Evolutionary conservation across 2,329 filamentous ascomycete species (phyloP), one percentile per base, ranked within the genome.

Genomic region (Ilyonectria robusta): DNA sequence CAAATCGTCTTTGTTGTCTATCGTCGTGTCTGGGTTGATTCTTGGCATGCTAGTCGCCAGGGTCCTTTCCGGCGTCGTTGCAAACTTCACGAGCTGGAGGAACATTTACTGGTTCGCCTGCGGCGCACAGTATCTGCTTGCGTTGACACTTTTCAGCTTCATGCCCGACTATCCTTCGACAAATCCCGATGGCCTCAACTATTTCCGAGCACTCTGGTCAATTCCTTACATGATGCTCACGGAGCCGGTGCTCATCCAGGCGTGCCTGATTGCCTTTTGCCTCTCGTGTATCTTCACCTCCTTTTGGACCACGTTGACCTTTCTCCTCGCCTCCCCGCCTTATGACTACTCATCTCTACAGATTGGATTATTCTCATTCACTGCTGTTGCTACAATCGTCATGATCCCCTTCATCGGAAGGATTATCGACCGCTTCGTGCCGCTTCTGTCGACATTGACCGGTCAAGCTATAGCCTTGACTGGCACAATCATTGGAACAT

Each of bases 161-260:
- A 92, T 96, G 91, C 93, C 93, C 0, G 92, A 95, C 77, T 96
- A 96, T 71, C 94, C 93, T 0, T 86, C 88, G 2, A 92, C 92
- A 4, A 95, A 94, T 75, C 89, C 89, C 0, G 81, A 83, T 1
- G 88, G 89, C 0, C 79, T 92, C 15, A 88, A 88, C 66, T 95
- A 95, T 77, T 86, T 89, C 68, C 81, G 83, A 1, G 89, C 93
- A 69, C 83, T 95, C 3, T 86, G 84, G 78, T 88, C 86, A 33
- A 94, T 95, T 26, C 75, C 89, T 2, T 79, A 85, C 29, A 88
- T 95, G 79, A 81, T 93, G 47, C 80, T 88, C 54, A 87, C 85
- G 4, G 86, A 94, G 54, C 92, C 93, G 0, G 81, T 93, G 1
- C 85, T 96, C 0, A 86, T 92, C 0, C 93, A 95, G 77, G 87